Conservation (phyloP, 176 grass and related monocot species). For the Raddia guianensis region DNA sequence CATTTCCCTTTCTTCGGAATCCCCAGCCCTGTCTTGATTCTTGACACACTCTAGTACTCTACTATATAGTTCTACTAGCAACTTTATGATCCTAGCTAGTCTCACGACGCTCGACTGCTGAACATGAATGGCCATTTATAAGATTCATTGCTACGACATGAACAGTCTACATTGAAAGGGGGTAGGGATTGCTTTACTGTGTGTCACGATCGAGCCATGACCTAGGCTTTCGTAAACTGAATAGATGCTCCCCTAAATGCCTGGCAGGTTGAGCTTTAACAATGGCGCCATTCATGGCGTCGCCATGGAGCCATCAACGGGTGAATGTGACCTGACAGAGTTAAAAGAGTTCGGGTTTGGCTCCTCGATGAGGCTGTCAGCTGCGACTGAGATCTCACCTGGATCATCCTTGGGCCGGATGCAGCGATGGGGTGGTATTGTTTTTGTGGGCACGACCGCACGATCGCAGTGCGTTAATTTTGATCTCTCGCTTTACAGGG, state of each 20-base stretch:
- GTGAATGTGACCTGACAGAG: slow-evolving; percentile 14
- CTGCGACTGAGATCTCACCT: not conserved
- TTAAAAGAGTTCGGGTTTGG: not conserved
- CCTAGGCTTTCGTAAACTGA: not conserved
- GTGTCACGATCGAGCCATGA: slow-evolving; percentile 40
- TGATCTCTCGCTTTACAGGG: too few relatives aligned
- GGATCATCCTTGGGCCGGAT: slow-evolving; percentile 32
- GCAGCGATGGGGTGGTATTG: not conserved
- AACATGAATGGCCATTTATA: not conserved
- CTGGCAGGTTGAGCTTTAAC: not conserved
- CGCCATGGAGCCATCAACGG: not conserved
- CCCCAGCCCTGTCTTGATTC: too few relatives aligned
- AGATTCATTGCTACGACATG: not conserved
- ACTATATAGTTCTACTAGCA: too few relatives aligned
- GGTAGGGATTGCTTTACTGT: slow-evolving; percentile 18
- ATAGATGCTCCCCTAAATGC: slow-evolving; percentile 22
- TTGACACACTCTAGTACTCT: too few relatives aligned
- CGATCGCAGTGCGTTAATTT: too few relatives aligned
- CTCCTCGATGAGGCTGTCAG: not conserved
- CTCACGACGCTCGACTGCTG: not conserved
- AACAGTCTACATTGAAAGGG: not conserved
- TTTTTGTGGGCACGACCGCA: too few relatives aligned
- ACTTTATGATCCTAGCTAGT: too few relatives aligned
- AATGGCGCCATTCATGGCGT: slow-evolving; percentile 9
- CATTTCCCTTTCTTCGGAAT: not conserved